Percentiles rank a stretch among this genome's conserved stretches.
Conservation (phyloP, 345 rosid species). For the Rhizophora mangle region DNA sequence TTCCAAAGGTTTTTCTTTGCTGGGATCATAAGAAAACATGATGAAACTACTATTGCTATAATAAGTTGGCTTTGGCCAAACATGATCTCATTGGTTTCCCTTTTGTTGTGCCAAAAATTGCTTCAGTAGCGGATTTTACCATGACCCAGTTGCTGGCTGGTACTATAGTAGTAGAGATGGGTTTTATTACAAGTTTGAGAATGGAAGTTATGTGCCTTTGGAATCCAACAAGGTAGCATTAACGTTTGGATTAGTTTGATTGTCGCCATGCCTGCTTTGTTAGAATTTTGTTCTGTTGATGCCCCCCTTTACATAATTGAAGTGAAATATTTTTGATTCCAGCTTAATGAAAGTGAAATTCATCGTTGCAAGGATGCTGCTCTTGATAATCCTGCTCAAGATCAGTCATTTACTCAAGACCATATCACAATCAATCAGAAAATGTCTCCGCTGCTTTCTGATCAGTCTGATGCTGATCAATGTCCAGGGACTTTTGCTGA, state of each 20-base stretch:
- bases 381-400: constrained; percentile 26
- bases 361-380: constrained; percentile 16
- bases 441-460: constrained; percentile 4
- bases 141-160: constrained; percentile 85
- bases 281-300: not conserved
- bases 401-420: constrained; percentile 21
- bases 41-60: too few species aligned
- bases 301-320: not conserved
- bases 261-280: not conserved
- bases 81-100: not conserved
- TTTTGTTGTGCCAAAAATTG: not conserved
- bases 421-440: constrained; percentile 13
- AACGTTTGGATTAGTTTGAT: not conserved
- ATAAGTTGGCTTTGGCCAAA: constrained; percentile 2
- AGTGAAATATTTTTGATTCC: not conserved
- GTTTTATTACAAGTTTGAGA: constrained; percentile 68
- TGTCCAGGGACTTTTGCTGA: constrained; percentile 7
- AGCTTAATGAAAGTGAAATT: constrained; percentile 29
- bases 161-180: constrained; percentile 79
- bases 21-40: not conserved
- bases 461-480: constrained; percentile 26
- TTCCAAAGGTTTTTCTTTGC: not conserved
- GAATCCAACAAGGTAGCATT: constrained; percentile 38
- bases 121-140: constrained; percentile 84
- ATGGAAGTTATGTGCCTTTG: constrained; percentile 66